These are phyloP conservation scores for Gamarada debralockiae DNA, from an alignment of 495 filamentous ascomycete genomes.

Conservation along the genomic window DNA sequence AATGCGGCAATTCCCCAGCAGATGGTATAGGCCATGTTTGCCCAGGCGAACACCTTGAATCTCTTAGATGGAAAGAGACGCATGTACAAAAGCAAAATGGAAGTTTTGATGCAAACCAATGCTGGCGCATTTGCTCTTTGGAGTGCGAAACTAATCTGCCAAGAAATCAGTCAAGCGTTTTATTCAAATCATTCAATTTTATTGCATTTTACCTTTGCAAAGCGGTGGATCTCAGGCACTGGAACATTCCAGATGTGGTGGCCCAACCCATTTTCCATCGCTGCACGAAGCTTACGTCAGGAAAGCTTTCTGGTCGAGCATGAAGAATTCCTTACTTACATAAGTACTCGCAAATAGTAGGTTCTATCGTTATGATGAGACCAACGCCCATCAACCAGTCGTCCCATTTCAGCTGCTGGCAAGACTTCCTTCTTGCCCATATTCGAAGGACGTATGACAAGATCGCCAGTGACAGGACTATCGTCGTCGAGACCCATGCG, in stretches of 20 bases:
- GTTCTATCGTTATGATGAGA: background rate
- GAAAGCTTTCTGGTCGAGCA: too few species aligned
- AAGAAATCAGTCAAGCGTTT: background rate
- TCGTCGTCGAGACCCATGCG: background rate
- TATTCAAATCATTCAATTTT: too few species aligned
- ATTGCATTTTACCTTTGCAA: background rate
- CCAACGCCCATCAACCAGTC: constrained; percentile 3
- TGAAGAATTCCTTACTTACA: background rate
- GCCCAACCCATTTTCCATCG: background rate
- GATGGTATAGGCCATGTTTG: background rate
- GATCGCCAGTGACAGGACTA: background rate
- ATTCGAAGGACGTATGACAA: background rate
- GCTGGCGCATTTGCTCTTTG: constrained; percentile 2
- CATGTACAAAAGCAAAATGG: constrained; percentile 38
- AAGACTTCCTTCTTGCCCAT: constrained; percentile 1
- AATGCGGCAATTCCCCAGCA: constrained; percentile 15
- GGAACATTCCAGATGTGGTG: constrained; percentile 1
- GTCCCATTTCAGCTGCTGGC: background rate
- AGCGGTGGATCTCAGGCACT: background rate
- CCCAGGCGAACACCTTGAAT: constrained; percentile 19
- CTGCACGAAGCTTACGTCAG: background rate
- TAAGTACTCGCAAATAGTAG: background rate
- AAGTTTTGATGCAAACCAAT: constrained; percentile 31
- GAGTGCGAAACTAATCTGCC: background rate
- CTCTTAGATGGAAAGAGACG: constrained; percentile 31